Evolutionary conservation across 1,284 basidiomycete genomes (phyloP), one percentile per base, ranked within the genome.

Genomic region (Ceratobasidium sp.): DNA sequence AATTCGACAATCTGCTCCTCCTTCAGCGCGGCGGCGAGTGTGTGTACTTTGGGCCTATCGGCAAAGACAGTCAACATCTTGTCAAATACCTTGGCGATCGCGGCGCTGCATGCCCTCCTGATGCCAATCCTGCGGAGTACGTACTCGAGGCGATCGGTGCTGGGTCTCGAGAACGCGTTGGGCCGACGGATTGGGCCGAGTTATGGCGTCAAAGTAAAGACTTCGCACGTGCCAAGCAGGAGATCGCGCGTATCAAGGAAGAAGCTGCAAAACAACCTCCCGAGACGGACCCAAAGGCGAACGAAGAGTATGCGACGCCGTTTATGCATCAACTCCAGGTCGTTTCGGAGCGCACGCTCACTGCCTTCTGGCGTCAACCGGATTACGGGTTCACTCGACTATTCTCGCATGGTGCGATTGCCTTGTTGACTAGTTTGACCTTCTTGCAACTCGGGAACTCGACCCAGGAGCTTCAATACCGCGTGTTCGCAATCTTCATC

Each of bases 321-420:
- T 94, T 95, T 87, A 84, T 88, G 79, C 93, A 92, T 83, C 97
- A 98, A 85, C 87, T 98, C 81, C 89, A 90, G 84, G 88, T 89
- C 6, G 95, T 97, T 71, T 88, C 93, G 20, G 81, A 87, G 49
- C 89, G 97, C 69, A 96, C 96, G 83, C 92, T 93, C 83, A 84
- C 88, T 33, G 91, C 94, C 1, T 88, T 96, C 44, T 97, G 94
- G 94, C 88, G 96, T 77, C 95, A 91, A 18, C 91, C 94, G 0
- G 91, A 96, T 81, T 96, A 95, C 83, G 82, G 82, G 12, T 81
- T 94, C 87, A 96, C 92, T 64, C 91, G 96, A 68, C 87, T 97
- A 60, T 95, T 96, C 85, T 90, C 93, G 6, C 92, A 93, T 80
- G 87, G 88, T 7, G 90, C 93, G 83, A 93, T 97, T 80, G 93